phyloP scores from a whole-genome alignment of 148 eudicot genomes.

The Amaranthus cruentus region DNA sequence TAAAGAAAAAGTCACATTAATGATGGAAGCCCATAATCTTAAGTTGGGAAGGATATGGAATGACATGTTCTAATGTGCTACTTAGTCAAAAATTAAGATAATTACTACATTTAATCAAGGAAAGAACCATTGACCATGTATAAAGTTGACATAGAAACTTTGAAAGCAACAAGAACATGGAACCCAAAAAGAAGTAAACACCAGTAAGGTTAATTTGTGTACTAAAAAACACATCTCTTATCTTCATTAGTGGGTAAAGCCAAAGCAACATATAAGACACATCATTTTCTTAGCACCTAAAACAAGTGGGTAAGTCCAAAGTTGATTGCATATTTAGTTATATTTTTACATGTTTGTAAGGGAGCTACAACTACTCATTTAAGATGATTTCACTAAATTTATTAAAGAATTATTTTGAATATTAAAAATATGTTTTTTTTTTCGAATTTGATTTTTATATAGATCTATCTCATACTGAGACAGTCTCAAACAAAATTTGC shows the following conservation, averaged over 20 bases:
- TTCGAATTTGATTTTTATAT: too few species aligned
- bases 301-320: slow-evolving; percentile 10
- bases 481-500: too few species aligned
- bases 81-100: not conserved
- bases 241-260: not conserved
- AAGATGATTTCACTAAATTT: not conserved
- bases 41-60: not conserved
- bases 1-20: slow-evolving; percentile 12
- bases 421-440: too few species aligned
- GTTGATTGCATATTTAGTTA: not conserved
- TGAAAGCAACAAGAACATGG: slow-evolving; percentile 20
- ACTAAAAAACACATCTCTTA: not conserved
- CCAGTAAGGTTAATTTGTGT: not conserved
- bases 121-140: slow-evolving; percentile 9
- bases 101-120: slow-evolving; percentile 15
- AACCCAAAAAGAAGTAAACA: not conserved
- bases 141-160: slow-evolving; percentile 3
- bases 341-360: slow-evolving; percentile 6
- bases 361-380: not conserved
- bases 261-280: slow-evolving; percentile 2
- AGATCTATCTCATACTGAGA: too few species aligned
- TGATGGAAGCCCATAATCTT: not conserved
- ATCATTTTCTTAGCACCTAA: slow-evolving; percentile 9
- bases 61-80: slow-evolving; percentile 9
- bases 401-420: too few species aligned